Conservation (phyloP, 225 moss, liverwort and hornwort species). For the Neckera pumila region DNA sequence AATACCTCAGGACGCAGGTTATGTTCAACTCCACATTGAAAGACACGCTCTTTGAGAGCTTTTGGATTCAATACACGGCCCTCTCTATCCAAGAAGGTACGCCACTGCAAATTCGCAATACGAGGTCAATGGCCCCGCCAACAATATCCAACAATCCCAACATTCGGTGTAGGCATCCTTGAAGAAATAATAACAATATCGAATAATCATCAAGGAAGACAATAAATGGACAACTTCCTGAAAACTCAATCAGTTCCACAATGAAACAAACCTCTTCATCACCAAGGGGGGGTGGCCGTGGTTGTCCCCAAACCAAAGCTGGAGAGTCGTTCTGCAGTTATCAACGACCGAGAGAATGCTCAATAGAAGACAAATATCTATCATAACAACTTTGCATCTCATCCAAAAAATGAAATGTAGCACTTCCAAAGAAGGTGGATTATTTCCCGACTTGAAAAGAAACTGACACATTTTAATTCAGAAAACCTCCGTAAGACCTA, state of each 20-base stretch:
- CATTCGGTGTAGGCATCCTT: not conserved
- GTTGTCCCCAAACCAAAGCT: conserved; percentile 85
- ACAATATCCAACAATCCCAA: not conserved
- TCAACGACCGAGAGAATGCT: not conserved
- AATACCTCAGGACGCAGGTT: conserved; percentile 65
- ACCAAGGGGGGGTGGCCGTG: conserved; percentile 89
- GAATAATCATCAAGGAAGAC: not conserved
- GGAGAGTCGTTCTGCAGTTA: conserved; percentile 63
- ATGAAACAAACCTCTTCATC: conserved; percentile 67
- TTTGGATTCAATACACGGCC: conserved; percentile 67
- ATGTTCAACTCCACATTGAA: conserved; percentile 83
- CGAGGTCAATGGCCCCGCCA: not conserved
- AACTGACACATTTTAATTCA: not conserved
- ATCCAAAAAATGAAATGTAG: not conserved
- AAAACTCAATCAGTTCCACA: not conserved
- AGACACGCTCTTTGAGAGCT: conserved; percentile 72
- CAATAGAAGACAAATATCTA: not conserved
- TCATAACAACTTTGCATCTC: not conserved
- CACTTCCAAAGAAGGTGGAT: not conserved
- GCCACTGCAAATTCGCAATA: conserved; percentile 51
- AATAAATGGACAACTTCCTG: not conserved
- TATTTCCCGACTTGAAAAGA: not conserved
- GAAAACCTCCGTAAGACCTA: not conserved
- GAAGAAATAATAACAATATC: not conserved
- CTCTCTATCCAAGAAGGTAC: conserved; percentile 65